These are phyloP conservation scores for Russula dissimulans DNA, from an alignment of 768 basidiomycete genomes.

Conservation along the genomic window DNA sequence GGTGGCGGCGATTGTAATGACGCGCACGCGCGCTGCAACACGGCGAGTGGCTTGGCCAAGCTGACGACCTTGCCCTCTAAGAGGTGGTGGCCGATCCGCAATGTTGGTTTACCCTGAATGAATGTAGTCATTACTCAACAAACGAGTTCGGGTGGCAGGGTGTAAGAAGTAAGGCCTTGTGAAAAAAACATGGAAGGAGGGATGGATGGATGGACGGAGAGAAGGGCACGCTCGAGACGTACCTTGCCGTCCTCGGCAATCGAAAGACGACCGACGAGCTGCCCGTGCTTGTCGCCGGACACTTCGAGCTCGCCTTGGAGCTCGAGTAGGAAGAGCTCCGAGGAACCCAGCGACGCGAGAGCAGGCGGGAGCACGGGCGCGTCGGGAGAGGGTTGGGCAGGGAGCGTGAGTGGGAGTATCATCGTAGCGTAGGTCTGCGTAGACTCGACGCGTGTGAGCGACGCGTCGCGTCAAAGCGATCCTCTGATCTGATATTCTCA, in stretches of 20 bases:
- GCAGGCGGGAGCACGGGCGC: slow-evolving; percentile 42
- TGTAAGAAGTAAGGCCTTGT: too few relatives aligned
- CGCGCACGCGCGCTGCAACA: slow-evolving; percentile 44
- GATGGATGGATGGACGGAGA: neutral
- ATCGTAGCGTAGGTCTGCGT: slow-evolving; percentile 28
- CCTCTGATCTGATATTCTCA: too few relatives aligned
- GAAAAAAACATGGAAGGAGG: neutral
- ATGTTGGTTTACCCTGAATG: slow-evolving; percentile 61
- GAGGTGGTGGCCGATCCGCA: slow-evolving; percentile 80
- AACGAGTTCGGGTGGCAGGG: too few relatives aligned
- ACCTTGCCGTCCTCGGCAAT: slow-evolving; percentile 49
- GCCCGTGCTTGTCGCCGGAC: slow-evolving; percentile 56
- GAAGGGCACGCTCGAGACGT: slow-evolving; percentile 21
- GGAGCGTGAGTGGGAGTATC: slow-evolving; percentile 54
- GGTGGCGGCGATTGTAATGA: neutral
- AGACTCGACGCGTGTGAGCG: too few relatives aligned
- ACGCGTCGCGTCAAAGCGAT: neutral
- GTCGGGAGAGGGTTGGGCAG: slow-evolving; percentile 24
- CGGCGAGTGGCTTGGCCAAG: slow-evolving; percentile 73
- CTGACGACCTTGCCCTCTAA: slow-evolving; percentile 78
- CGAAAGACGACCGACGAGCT: slow-evolving; percentile 68
- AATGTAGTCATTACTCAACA: too few relatives aligned
- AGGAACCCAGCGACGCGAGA: slow-evolving; percentile 65
- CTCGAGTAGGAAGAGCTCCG: slow-evolving; percentile 77
- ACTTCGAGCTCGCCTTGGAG: slow-evolving; percentile 78